These are phyloP conservation scores for Solanum corneliomulleri DNA, from an alignment of 257 asterid species.

Conservation along the genomic window DNA sequence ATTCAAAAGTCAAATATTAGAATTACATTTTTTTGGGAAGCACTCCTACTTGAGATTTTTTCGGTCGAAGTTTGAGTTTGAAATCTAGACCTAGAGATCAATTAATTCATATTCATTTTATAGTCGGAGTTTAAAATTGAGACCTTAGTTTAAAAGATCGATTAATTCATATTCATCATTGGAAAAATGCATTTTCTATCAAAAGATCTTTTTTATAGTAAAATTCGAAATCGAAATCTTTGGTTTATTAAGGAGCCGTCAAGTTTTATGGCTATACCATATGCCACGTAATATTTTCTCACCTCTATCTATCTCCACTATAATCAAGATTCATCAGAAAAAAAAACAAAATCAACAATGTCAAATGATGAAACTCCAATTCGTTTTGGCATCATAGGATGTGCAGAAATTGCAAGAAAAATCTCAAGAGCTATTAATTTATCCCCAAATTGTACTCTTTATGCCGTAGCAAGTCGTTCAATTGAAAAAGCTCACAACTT, in stretches of 20 bases:
- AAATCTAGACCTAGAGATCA: rapidly evolving
- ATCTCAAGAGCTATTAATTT: constrained; percentile 49
- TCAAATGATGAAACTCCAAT: constrained; percentile 22
- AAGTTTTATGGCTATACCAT: neutral
- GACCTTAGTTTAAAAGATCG: rapidly evolving
- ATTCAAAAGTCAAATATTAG: no score
- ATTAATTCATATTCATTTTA: rapidly evolving
- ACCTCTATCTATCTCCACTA: neutral
- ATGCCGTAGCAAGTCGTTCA: constrained; percentile 69
- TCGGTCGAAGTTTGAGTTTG: rapidly evolving
- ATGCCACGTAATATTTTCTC: neutral
- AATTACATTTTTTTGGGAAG: no score
- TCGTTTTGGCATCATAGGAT: constrained; percentile 69
- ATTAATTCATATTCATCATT: neutral
- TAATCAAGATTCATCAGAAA: neutral
- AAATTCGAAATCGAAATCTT: rapidly evolving
- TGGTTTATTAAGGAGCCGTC: rapidly evolving
- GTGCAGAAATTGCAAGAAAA: constrained; percentile 73
- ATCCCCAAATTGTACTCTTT: constrained; percentile 44
- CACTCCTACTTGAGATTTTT: no score
- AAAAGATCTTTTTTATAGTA: neutral
- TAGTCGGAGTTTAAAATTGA: rapidly evolving
- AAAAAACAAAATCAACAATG: neutral
- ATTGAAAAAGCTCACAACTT: constrained; percentile 45
- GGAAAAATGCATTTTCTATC: rapidly evolving